Evolutionary conservation across 2,329 filamentous ascomycete species (phyloP).

Genomic region (Xylariaceae sp.): DNA sequence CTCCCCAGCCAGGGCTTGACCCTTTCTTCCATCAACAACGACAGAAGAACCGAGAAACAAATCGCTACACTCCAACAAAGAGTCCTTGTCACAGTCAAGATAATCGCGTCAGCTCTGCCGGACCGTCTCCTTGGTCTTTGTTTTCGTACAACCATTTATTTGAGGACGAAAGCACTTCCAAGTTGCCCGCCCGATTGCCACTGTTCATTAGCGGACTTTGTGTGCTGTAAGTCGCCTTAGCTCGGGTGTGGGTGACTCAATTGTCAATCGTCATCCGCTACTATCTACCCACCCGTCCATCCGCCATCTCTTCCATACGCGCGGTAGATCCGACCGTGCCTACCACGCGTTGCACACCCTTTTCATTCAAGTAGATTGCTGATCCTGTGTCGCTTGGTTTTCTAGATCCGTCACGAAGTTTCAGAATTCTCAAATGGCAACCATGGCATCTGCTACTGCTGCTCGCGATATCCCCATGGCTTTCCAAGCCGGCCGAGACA

Average conservation of each 20-base stretch:
- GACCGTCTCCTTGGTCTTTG: constrained; percentile 33
- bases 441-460: constrained; percentile 60
- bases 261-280: constrained; percentile 3
- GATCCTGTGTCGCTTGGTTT: constrained; percentile 27
- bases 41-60: constrained; percentile 33
- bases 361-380: constrained; percentile 19
- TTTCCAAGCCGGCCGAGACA: constrained; percentile 55
- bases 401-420: constrained; percentile 44
- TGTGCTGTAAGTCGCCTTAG: constrained; percentile 31
- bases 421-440: constrained; percentile 51
- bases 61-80: constrained; percentile 37
- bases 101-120: constrained; percentile 51
- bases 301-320: background rate
- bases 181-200: constrained; percentile 18
- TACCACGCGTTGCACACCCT: constrained; percentile 4
- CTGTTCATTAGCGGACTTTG: constrained; percentile 26
- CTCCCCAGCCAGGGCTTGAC: constrained; percentile 31
- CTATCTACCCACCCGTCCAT: constrained; percentile 19
- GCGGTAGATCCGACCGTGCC: constrained; percentile 4
- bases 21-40: constrained; percentile 43
- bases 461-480: constrained; percentile 62
- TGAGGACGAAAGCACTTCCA: constrained; percentile 27
- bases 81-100: constrained; percentile 57
- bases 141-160: constrained; percentile 21
- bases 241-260: constrained; percentile 25